These are phyloP conservation scores for Wickerhamiella sergipiensis DNA, from an alignment of 805 yeast species.

Conservation along the genomic window DNA sequence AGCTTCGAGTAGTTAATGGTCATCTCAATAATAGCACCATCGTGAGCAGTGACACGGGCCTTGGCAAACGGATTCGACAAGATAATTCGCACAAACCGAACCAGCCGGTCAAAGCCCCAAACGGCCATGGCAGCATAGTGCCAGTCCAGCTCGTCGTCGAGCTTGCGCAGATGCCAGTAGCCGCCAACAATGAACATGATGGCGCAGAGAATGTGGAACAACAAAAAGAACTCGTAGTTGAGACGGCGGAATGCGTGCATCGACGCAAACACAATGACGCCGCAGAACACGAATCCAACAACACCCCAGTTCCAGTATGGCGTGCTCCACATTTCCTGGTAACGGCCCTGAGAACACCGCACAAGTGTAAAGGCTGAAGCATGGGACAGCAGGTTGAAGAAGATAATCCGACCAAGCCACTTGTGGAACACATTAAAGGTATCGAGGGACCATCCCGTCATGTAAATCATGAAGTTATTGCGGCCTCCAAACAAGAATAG, in stretches of 20 bases:
- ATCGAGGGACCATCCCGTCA: slow-evolving; percentile 43
- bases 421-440: slow-evolving; percentile 47
- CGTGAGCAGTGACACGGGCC: slow-evolving; percentile 16
- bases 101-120: slow-evolving; percentile 54
- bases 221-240: slow-evolving; percentile 44
- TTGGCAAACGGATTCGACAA: slow-evolving; percentile 34
- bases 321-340: slow-evolving; percentile 10
- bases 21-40: slow-evolving; percentile 7
- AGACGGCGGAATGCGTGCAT: slow-evolving; percentile 36
- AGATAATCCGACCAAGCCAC: slow-evolving; percentile 42
- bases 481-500: slow-evolving; percentile 54
- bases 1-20: slow-evolving; percentile 26
- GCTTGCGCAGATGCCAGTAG: slow-evolving; percentile 39
- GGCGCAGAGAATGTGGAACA: slow-evolving; percentile 42
- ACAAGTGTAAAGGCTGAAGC: slow-evolving; percentile 35
- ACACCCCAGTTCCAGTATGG: slow-evolving; percentile 27
- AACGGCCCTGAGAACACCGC: slow-evolving; percentile 29
- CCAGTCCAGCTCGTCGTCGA: slow-evolving; percentile 35
- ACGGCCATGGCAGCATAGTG: slow-evolving; percentile 41
- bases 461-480: slow-evolving; percentile 44
- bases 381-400: slow-evolving; percentile 38
- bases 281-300: slow-evolving; percentile 30
- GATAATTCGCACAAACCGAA: slow-evolving; percentile 40
- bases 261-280: slow-evolving; percentile 36
- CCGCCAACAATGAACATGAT: slow-evolving; percentile 39